Base-by-base conservation (phyloP, 305 asterid species). In the Solanum hybrid region DNA sequence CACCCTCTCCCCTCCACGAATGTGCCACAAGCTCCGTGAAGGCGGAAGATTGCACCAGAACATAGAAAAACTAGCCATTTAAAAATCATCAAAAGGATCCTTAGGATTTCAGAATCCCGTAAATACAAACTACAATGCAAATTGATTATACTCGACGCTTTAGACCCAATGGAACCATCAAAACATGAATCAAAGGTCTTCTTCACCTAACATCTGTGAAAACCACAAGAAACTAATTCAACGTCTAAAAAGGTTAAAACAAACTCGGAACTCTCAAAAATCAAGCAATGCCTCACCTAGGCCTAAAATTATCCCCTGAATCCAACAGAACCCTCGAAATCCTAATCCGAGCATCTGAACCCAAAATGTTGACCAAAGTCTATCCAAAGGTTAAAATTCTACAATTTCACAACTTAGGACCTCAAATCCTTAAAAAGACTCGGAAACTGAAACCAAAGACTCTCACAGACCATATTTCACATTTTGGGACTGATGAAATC, bases 391-490 rank as follows among this genome's bases (percentile, higher is more conserved):
- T 15, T 51, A 51, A 51, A 51, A 15, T 51, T 15, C 9, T 29
- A 29, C 29, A 29, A 29, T 29, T 29, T 29, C n/a, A 51, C 66
- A 51, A 51, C 66, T 51, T 15, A 51, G 66, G 66, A 15, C 66
- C 22, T 15, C n/a, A 15, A 15, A 51, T 51, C 66, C 66, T 51
- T 15, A 15, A 5, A 51, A 51, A 51, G n/a, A 51, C 9, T 51
- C n/a, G 4, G 1, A 51, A 51, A 5, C 9, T 15, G 64, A 51
- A 51, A 15, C 66, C 0, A 15, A 15, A 51, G 8, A 15, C 66
- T 51, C n/a, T 51, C 66, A 15, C n/a, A 0, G n/a, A 51, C 0
- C 4, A 15, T 0, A 51, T 15, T 5, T 15, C n/a, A 51, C n/a
- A 51, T 51, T 2, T 15, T 2, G 1, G 1, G 8, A 51, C 4